Base-by-base conservation (phyloP, 176 grass and related monocot species). In the Dendrocalamus sinicus region DNA sequence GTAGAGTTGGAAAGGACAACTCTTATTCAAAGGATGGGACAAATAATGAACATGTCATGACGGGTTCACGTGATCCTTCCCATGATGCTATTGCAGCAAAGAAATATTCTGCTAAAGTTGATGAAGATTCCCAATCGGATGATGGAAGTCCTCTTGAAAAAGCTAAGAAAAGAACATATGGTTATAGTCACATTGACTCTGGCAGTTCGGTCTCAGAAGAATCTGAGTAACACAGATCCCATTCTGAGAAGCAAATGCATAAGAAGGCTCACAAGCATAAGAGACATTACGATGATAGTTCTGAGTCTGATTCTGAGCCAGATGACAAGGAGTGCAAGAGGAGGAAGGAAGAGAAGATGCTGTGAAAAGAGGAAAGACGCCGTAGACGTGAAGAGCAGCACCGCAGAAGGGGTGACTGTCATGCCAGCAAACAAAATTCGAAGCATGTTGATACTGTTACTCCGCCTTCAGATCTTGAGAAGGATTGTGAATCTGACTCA, bases 361-460 rank as follows among this genome's bases (percentile, higher is more conserved):
- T 96, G 15, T 83, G 89, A 60, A 99, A 96, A 70, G 94, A 99
- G 76, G 97, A 99, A 83, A 96, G 73, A n/a, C 92, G 89, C 12
- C 82, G 68, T 61, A 92, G 79, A 74, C 95, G 80, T 78, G 95
- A 93, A 89, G 91, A 93, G 65, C 83, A 86, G 35, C 90, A 91
- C 80, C 89, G 73, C 44, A 92, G 70, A 91, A 96, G 83, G 72
- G 89, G 72, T 63, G 85, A 92, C 75, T 90, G 81, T 20, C 86
- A 76, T 76, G 72, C 75, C n/a, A 84, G 53, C 50, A 92, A 95
- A 85, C 84, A 76, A 55, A 88, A 91, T 72, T 11, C 20, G 62
- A 95, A 92, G 48, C 46, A 76, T 32, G 26, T 51, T 16, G 88
- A 82, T 84, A 84, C 78, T 39, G 78, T 69, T 12, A 85, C 76